Evolutionary conservation across 306 rosid genomes (phyloP), one percentile per base, ranked within the genome.

Genomic region (Casuarina glauca): DNA sequence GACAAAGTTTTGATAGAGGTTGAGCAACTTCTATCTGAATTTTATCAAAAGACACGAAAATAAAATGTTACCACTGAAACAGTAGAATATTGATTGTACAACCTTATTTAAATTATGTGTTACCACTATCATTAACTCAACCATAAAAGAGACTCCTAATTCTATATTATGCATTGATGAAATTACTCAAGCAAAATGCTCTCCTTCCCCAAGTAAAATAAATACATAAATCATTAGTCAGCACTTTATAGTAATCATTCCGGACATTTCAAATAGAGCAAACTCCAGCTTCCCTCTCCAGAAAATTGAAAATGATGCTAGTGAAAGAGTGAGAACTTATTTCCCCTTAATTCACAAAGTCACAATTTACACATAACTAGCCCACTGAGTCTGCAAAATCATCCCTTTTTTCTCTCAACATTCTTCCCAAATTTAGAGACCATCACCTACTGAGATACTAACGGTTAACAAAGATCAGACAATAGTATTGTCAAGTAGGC

Each of bases 11-110:
- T 57, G 91, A 87, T 12, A 95, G 79, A 74, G 93, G 90, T 76
- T 83, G 94, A 73, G 98, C 97, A 73, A 84, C 82, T 86, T 87
- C 97, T 63, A 91, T 89, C 98, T 91, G 96, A 78, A 86, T 81
- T 72, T 79, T 84, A 62, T 61, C n/a, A 72, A 77, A 60, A 53
- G 17, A 72, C 0, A 54, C 7, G 57, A 6, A 13, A 20, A 69
- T 50, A 54, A 43, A 69, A 62, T 44, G 46, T 76, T 55, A 38
- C 8, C 41, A 78, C 58, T 11, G 26, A 39, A 46, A 63, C 16
- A 39, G 15, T 55, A 41, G 48, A 5, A 61, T 66, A 61, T 75
- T 3, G 42, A 72, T 55, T 49, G 69, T 26, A 75, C 61, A 67
- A 55, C 32, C 17, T 66, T 41, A 39, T 42, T 63, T 26, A 73